Percentiles rank a stretch among this genome's conserved stretches.
Conservation (phyloP, 192 early-diverging fungal genomes). For the Pecoramyces ruminantium region DNA sequence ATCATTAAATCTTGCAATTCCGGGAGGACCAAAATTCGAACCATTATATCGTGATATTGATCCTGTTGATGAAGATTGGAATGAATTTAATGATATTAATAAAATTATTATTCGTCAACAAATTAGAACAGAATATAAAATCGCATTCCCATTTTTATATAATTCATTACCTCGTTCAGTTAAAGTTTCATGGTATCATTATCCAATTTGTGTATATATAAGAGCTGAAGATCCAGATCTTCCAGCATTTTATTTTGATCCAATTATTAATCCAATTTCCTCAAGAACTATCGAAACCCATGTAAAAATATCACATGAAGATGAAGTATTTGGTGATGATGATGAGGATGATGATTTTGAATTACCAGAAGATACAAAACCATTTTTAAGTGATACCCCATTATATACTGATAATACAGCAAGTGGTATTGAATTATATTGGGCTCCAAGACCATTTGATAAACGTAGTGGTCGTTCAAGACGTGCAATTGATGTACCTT, state of each 20-base stretch:
- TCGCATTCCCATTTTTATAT: constrained; percentile 96
- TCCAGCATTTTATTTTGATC: constrained; percentile 95
- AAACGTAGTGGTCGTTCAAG: constrained; percentile 78
- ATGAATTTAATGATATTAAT: constrained; percentile 99
- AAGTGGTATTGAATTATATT: constrained; percentile 81
- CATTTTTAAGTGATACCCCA: constrained; percentile 61
- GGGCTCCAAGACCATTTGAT: constrained; percentile 95
- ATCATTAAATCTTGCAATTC: constrained; percentile 93
- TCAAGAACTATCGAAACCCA: constrained; percentile 42
- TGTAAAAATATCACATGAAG: constrained; percentile 38
- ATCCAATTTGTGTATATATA: constrained; percentile 77
- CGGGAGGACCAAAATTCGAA: constrained; percentile 95
- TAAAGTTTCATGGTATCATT: constrained; percentile 81
- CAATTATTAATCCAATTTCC: constrained; percentile 93
- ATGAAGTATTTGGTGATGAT: constrained; percentile 55
- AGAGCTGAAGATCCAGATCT: constrained; percentile 85
- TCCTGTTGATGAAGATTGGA: constrained; percentile 97
- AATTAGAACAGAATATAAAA: constrained; percentile 95
- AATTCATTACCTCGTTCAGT: constrained; percentile 91
- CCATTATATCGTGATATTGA: constrained; percentile 93
- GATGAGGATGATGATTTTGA: constrained; percentile 67
- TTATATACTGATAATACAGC: constrained; percentile 87
- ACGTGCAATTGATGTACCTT: constrained; percentile 79
- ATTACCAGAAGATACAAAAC: constrained; percentile 57
- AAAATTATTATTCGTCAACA: constrained; percentile 99